Percentiles rank a stretch among this genome's conserved stretches.
These are phyloP conservation scores for Dactylellina cionopaga DNA, from an alignment of 2,329 filamentous ascomycete genomes.

Conservation along the genomic window DNA sequence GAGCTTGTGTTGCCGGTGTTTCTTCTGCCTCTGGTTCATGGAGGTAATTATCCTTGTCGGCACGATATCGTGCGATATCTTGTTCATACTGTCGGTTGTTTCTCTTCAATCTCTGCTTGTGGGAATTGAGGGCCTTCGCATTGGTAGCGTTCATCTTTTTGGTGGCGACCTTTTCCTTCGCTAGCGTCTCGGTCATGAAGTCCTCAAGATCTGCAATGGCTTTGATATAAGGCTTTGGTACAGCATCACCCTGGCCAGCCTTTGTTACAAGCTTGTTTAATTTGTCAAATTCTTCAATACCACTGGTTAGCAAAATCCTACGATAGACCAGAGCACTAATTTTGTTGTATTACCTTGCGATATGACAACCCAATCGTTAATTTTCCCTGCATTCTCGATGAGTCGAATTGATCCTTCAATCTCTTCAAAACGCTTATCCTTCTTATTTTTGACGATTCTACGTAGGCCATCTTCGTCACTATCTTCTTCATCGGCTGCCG, in stretches of 20 bases:
- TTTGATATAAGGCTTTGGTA: constrained; percentile 92
- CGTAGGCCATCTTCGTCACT: constrained; percentile 85
- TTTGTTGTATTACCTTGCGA: constrained; percentile 72
- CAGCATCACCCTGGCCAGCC: constrained; percentile 78
- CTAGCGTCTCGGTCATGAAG: constrained; percentile 88
- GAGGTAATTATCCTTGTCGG: constrained; percentile 87
- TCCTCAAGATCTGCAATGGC: constrained; percentile 93
- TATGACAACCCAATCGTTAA: constrained; percentile 95
- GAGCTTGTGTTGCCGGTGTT: constrained; percentile 62
- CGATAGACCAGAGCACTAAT: background rate
- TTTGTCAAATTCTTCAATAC: constrained; percentile 83
- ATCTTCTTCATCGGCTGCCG: constrained; percentile 81
- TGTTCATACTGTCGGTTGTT: constrained; percentile 93
- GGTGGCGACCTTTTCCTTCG: constrained; percentile 92
- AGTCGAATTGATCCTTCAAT: constrained; percentile 86
- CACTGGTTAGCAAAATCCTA: constrained; percentile 50
- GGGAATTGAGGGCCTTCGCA: constrained; percentile 90
- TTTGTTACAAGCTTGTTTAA: constrained; percentile 86
- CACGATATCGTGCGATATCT: constrained; percentile 87
- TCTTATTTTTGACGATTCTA: constrained; percentile 93
- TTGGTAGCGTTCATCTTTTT: constrained; percentile 99
- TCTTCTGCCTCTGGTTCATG: constrained; percentile 82
- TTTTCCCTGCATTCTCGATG: constrained; percentile 97
- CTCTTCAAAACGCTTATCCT: constrained; percentile 96
- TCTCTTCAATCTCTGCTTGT: constrained; percentile 99